These are phyloP conservation scores for Capronia coronata DNA, from an alignment of 2,329 filamentous ascomycete species.

Conservation along the genomic window DNA sequence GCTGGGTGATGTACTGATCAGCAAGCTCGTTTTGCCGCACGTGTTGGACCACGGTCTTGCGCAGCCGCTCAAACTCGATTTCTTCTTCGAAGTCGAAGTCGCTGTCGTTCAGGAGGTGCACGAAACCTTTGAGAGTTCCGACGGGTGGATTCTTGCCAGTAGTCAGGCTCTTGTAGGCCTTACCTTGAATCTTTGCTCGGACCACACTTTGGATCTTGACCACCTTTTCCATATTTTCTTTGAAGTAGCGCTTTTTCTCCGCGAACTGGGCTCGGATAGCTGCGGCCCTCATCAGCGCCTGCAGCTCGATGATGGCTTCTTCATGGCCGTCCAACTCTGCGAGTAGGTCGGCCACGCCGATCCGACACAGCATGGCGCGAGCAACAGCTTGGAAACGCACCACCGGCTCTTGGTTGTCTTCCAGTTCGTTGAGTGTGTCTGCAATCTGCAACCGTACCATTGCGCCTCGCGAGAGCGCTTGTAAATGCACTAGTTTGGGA, in stretches of 20 bases:
- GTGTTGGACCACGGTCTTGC: slow-evolving; percentile 94
- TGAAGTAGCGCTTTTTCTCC: slow-evolving; percentile 82
- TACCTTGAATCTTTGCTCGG: slow-evolving; percentile 86
- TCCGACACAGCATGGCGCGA: slow-evolving; percentile 71
- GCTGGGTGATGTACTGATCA: slow-evolving; percentile 95
- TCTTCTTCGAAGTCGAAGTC: slow-evolving; percentile 99
- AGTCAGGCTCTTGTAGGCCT: slow-evolving; percentile 95
- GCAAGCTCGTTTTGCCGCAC: slow-evolving; percentile 95
- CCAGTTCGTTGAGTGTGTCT: slow-evolving; percentile 60
- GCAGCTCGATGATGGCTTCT: slow-evolving; percentile 65
- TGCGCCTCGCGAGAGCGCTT: slow-evolving; percentile 39
- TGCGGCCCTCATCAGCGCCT: slow-evolving; percentile 66
- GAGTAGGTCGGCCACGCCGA: slow-evolving; percentile 66
- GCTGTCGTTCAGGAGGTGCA: slow-evolving; percentile 94
- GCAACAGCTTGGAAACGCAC: slow-evolving; percentile 66
- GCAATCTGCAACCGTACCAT: slow-evolving; percentile 38
- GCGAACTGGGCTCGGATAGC: slow-evolving; percentile 68
- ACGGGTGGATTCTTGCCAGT: slow-evolving; percentile 95
- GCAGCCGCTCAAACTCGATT: slow-evolving; percentile 87
- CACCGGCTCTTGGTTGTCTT: slow-evolving; percentile 61
- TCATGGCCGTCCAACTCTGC: slow-evolving; percentile 76
- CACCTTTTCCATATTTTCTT: slow-evolving; percentile 97
- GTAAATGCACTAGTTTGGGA: slow-evolving; percentile 33
- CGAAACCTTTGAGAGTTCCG: slow-evolving; percentile 94
- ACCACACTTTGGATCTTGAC: slow-evolving; percentile 98